A percentile compares a stretch with the other conserved stretches of the same genome.
Evolutionary conservation across 2,329 filamentous ascomycete genomes (phyloP).

Genomic region (Graphilbum sp.): DNA sequence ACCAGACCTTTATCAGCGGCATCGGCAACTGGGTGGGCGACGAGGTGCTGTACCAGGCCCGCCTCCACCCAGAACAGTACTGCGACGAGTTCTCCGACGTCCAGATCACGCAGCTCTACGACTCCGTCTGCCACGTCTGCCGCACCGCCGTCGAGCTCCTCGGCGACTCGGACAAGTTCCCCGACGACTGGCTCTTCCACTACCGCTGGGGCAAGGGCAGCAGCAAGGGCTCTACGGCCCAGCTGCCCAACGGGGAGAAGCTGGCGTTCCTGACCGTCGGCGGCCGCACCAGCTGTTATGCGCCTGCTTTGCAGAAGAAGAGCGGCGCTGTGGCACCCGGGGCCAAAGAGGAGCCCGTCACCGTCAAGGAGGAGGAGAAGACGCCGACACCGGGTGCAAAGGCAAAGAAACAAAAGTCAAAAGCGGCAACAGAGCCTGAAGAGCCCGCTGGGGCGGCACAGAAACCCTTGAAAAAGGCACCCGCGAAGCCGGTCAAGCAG

Average conservation of each 20-base stretch:
- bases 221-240: slow-evolving; percentile 46
- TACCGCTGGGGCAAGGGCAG: slow-evolving; percentile 83
- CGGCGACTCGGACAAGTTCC: slow-evolving; percentile 71
- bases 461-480: background rate
- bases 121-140: slow-evolving; percentile 63
- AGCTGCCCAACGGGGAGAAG: slow-evolving; percentile 69
- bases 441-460: background rate
- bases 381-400: slow-evolving; percentile 7
- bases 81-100: slow-evolving; percentile 61
- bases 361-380: slow-evolving; percentile 12
- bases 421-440: background rate
- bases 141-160: slow-evolving; percentile 61
- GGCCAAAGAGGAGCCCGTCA: slow-evolving; percentile 25
- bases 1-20: slow-evolving; percentile 78
- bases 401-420: slow-evolving; percentile 13
- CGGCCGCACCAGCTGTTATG: slow-evolving; percentile 78
- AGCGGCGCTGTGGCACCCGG: slow-evolving; percentile 25
- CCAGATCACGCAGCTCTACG: slow-evolving; percentile 57
- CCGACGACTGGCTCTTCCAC: slow-evolving; percentile 74
- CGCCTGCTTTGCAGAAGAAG: slow-evolving; percentile 78
- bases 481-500: background rate
- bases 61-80: slow-evolving; percentile 84
- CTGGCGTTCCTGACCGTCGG: slow-evolving; percentile 80
- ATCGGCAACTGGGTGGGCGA: slow-evolving; percentile 97
- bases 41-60: slow-evolving; percentile 80